Evolutionary conservation across 805 yeast genomes (phyloP).

Genomic region (Ogataea trehalophila): DNA sequence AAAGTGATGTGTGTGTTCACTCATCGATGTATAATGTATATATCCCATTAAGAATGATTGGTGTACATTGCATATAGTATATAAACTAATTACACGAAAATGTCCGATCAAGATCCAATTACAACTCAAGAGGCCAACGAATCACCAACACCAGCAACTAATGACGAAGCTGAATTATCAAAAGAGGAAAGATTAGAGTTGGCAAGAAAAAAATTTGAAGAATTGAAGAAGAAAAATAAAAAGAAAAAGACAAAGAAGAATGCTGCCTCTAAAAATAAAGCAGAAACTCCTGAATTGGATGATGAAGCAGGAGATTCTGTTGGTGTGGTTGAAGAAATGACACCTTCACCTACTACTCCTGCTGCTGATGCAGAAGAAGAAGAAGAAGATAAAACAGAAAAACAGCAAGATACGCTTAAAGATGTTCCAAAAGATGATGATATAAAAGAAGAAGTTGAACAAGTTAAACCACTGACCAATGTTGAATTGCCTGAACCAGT

Average conservation of each 20-base stretch:
- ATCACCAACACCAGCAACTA: neutral
- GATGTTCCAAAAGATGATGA: conserved; percentile 1
- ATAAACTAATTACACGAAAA: no score
- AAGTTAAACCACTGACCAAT: neutral
- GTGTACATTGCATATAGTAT: no score
- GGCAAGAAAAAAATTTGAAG: conserved; percentile 34
- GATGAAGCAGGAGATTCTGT: neutral
- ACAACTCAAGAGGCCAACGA: no score
- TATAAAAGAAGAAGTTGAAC: conserved; percentile 1
- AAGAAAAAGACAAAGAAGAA: conserved; percentile 17
- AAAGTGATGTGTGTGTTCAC: no score
- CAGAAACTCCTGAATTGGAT: conserved; percentile 1
- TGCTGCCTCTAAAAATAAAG: conserved; percentile 5
- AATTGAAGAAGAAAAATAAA: conserved; percentile 28
- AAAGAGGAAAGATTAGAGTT: conserved; percentile 32
- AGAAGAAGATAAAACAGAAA: no score
- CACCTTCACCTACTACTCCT: conserved; percentile 1
- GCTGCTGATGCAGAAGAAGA: neutral
- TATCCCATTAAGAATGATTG: no score
- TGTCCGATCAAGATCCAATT: no score
- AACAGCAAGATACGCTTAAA: neutral
- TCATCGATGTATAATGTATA: no score
- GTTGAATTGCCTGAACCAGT: neutral
- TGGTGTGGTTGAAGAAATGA: neutral
- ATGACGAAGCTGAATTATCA: conserved; percentile 22